phyloP scores from a whole-genome alignment of 1,284 basidiomycete genomes.

The Cryptococcus sp. region DNA sequence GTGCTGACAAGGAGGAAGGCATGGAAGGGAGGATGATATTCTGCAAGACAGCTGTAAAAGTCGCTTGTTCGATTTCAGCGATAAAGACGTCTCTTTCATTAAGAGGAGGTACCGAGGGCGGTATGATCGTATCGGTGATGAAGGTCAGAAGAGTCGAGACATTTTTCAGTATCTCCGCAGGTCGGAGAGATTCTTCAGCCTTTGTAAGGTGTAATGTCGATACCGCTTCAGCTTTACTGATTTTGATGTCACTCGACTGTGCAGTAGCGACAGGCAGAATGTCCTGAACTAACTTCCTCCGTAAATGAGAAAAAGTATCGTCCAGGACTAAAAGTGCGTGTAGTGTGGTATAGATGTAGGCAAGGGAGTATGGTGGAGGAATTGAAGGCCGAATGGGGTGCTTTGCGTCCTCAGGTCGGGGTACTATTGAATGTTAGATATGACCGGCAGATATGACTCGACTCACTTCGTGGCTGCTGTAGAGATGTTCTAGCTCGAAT shows the following conservation, averaged over 20 bases:
- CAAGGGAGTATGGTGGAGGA: slow-evolving; percentile 15
- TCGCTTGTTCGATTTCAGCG: slow-evolving; percentile 1
- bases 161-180: slow-evolving; percentile 10
- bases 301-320: slow-evolving; percentile 12
- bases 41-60: slow-evolving; percentile 53
- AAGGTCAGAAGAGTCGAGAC: slow-evolving; percentile 18
- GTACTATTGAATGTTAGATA: not conserved
- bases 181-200: not conserved
- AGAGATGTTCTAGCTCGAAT: slow-evolving; percentile 10
- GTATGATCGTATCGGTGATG: slow-evolving; percentile 11
- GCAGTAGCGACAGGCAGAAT: slow-evolving; percentile 15
- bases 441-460: not conserved
- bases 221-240: not conserved
- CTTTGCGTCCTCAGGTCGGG: not conserved
- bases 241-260: not conserved
- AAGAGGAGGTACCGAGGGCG: not conserved
- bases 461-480: slow-evolving; percentile 22
- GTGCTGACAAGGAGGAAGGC: slow-evolving; percentile 57
- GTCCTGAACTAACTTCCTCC: slow-evolving; percentile 15
- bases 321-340: slow-evolving; percentile 10
- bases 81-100: slow-evolving; percentile 22
- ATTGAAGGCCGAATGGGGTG: not conserved
- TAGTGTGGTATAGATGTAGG: slow-evolving; percentile 14
- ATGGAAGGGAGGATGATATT: slow-evolving; percentile 62
- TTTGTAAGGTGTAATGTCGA: not conserved